These are phyloP conservation scores for Nemania serpens DNA, from an alignment of 2,329 filamentous ascomycete species.

Conservation along the genomic window DNA sequence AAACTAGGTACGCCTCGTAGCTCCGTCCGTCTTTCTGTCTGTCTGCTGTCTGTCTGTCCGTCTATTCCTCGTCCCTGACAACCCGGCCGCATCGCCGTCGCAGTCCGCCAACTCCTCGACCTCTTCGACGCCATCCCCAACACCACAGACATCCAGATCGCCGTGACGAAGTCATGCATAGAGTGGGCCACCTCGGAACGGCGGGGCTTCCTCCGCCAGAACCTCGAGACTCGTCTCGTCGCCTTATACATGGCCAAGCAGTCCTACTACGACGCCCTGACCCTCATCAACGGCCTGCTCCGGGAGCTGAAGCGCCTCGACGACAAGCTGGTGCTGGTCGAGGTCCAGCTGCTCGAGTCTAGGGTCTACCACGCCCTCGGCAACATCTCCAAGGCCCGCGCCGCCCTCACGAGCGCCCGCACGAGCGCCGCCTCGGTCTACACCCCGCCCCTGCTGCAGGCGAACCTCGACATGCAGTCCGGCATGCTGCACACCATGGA, in stretches of 20 bases:
- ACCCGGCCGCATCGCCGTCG: background rate
- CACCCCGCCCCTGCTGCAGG: conserved; percentile 92
- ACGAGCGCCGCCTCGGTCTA: conserved; percentile 97
- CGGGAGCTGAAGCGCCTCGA: conserved; percentile 97
- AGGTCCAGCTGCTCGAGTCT: conserved; percentile 96
- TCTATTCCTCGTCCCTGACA: background rate
- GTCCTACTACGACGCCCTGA: conserved; percentile 95
- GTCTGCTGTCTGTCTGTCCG: background rate
- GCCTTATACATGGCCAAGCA: conserved; percentile 96
- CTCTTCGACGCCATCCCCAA: conserved; percentile 93
- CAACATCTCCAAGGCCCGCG: conserved; percentile 94
- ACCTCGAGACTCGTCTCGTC: conserved; percentile 94
- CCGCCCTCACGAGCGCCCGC: conserved; percentile 89
- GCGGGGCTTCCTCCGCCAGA: conserved; percentile 94
- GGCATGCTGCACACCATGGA: conserved; percentile 99
- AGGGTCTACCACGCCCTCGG: conserved; percentile 96
- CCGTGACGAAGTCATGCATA: conserved; percentile 98
- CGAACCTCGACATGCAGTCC: conserved; percentile 97
- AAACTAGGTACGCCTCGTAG: conserved; percentile 76
- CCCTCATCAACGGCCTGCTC: conserved; percentile 93
- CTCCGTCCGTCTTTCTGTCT: background rate
- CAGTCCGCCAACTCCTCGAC: conserved; percentile 95
- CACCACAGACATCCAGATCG: conserved; percentile 90
- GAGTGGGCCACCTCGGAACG: conserved; percentile 97
- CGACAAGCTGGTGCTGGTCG: conserved; percentile 96